These are phyloP conservation scores for Prunus yedoensis DNA, from an alignment of 331 rosid species.

Conservation along the genomic window DNA sequence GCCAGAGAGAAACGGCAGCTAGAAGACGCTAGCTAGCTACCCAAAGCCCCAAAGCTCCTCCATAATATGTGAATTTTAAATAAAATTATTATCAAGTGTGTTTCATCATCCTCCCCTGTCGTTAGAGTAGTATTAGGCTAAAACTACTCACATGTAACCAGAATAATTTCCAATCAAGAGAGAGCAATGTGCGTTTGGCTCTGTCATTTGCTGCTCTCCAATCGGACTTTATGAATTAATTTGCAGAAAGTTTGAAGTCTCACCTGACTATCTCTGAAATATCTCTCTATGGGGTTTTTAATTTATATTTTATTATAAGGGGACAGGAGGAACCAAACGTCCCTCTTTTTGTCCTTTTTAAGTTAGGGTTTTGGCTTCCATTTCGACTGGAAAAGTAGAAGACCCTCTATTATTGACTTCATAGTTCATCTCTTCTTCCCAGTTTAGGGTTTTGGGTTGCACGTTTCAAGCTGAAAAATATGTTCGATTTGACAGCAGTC, in stretches of 20 bases:
- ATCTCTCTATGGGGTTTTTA: not conserved
- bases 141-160: not conserved
- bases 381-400: conserved; percentile 6
- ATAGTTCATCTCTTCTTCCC: not conserved
- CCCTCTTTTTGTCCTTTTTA: not conserved
- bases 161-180: not conserved
- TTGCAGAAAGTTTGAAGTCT: not conserved
- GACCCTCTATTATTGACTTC: not conserved
- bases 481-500: too few species aligned
- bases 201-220: too few species aligned
- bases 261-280: not conserved
- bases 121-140: not conserved
- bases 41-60: not conserved
- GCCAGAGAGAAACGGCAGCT: conserved; percentile 91
- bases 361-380: not conserved
- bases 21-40: conserved; percentile 59
- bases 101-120: not conserved
- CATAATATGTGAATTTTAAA: not conserved
- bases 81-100: not conserved
- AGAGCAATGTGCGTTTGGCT: not conserved
- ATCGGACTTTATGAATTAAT: not conserved
- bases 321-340: not conserved
- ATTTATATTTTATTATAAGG: not conserved
- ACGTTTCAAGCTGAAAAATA: too few species aligned
- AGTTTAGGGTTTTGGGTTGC: too few species aligned